Conservation (phyloP, 768 basidiomycete species). For the Lentinula raphanica region DNA sequence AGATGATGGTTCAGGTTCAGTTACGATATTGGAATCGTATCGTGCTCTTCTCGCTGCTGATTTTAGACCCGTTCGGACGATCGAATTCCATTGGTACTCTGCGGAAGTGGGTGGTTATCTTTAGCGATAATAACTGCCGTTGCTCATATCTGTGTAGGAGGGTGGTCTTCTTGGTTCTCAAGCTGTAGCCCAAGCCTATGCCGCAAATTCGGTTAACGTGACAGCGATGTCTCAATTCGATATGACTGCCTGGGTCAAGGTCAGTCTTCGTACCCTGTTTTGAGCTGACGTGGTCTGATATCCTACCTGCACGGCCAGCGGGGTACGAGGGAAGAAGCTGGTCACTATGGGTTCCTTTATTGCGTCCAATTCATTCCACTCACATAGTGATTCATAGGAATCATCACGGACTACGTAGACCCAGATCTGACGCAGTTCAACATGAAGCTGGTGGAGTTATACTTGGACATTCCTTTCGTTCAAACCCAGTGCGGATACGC, state of each 20-base stretch:
- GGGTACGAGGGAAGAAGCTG: conserved; percentile 74
- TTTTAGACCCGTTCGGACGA: conserved; percentile 58
- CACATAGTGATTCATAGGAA: not conserved
- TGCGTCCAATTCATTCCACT: not conserved
- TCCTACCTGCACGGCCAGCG: conserved; percentile 23
- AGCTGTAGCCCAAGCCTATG: conserved; percentile 78
- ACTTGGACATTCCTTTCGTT: conserved; percentile 80
- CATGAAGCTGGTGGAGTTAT: conserved; percentile 67
- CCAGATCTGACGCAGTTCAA: conserved; percentile 75
- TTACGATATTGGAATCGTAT: conserved; percentile 64
- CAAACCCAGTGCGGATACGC: conserved; percentile 92
- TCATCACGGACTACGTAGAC: conserved; percentile 9
- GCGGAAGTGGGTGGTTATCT: conserved; percentile 49
- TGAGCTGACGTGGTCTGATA: not conserved
- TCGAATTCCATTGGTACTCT: conserved; percentile 86
- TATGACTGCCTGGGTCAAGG: conserved; percentile 90
- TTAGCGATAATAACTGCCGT: not conserved
- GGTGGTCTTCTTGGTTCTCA: conserved; percentile 85
- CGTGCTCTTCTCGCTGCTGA: conserved; percentile 63
- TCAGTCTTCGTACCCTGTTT: conserved; percentile 58
- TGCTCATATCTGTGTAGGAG: conserved; percentile 41
- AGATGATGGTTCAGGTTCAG: conserved; percentile 71
- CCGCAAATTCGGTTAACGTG: conserved; percentile 55
- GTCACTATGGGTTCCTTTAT: conserved; percentile 34
- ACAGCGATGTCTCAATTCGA: conserved; percentile 70